A percentile compares a stretch with the other conserved stretches of the same genome.
phyloP scores from a whole-genome alignment of 257 asterid species.

The Capsicum pubescens region DNA sequence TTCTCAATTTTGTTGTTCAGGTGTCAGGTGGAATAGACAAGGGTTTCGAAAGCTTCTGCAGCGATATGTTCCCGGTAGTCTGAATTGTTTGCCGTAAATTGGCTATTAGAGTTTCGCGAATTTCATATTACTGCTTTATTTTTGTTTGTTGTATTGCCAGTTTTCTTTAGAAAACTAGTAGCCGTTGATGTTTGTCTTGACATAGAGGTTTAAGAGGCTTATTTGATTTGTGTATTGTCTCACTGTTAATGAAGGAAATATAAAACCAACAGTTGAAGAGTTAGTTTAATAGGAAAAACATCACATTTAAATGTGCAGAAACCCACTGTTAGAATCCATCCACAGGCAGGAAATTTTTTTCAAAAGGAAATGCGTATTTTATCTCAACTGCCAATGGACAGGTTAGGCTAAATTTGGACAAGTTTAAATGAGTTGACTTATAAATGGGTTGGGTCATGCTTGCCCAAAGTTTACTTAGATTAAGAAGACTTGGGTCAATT shows the following conservation, averaged over 20 bases:
- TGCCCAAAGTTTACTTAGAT: neutral
- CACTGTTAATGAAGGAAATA: neutral
- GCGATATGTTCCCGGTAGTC: conserved; percentile 67
- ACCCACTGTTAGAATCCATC: neutral
- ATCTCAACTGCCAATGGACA: neutral
- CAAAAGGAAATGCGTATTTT: neutral
- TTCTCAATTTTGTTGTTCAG: conserved; percentile 41
- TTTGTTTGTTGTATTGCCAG: neutral
- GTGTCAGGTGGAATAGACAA: conserved; percentile 53
- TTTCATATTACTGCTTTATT: neutral
- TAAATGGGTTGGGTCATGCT: neutral
- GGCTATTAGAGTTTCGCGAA: neutral
- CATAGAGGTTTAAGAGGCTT: too few relatives aligned
- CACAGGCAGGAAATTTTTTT: neutral
- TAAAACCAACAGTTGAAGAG: neutral
- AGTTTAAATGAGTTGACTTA: neutral
- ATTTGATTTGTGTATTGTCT: neutral
- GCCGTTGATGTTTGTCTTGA: too few relatives aligned
- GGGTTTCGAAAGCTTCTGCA: conserved; percentile 62
- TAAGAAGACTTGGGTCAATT: neutral
- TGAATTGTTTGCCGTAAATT: neutral
- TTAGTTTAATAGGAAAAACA: neutral
- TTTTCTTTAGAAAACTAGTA: too few relatives aligned
- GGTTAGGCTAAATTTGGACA: neutral
- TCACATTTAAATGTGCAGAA: neutral